Conservation (phyloP, 1,139 yeast genomes). For the Yamadazyma triangularis region DNA sequence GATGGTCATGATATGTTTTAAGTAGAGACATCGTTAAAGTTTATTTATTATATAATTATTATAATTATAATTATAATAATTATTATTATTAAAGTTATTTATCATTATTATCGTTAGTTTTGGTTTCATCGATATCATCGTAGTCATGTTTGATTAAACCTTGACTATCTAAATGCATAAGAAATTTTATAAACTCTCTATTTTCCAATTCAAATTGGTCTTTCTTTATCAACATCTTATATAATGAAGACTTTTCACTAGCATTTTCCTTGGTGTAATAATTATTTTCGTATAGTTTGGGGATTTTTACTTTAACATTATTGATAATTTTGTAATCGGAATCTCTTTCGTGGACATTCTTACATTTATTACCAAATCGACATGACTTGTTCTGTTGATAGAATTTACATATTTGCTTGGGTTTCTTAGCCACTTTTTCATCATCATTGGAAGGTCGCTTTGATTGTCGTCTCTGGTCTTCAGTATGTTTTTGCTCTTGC, state of each 20-base stretch:
- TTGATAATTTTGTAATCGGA: conserved; percentile 9
- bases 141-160: conserved; percentile 20
- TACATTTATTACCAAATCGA: conserved; percentile 46
- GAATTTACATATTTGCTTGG: conserved; percentile 36
- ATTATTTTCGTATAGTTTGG: conserved; percentile 10
- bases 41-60: no score
- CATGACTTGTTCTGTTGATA: conserved; percentile 39
- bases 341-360: conserved; percentile 29
- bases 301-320: conserved; percentile 10
- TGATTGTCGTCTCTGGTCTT: background rate
- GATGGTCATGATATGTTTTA: conserved; percentile 1
- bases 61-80: no score
- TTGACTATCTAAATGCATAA: conserved; percentile 32
- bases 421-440: conserved; percentile 13
- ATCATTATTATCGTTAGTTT: background rate
- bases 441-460: conserved; percentile 2
- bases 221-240: conserved; percentile 42
- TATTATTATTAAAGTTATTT: no score
- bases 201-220: conserved; percentile 46
- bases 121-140: background rate
- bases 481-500: conserved; percentile 2
- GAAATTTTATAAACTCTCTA: conserved; percentile 30
- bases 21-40: no score
- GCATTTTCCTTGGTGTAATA: conserved; percentile 9
- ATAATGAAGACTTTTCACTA: conserved; percentile 20